Conservation (phyloP, 2,329 filamentous ascomycete genomes). For the Aureobasidium musti region DNA sequence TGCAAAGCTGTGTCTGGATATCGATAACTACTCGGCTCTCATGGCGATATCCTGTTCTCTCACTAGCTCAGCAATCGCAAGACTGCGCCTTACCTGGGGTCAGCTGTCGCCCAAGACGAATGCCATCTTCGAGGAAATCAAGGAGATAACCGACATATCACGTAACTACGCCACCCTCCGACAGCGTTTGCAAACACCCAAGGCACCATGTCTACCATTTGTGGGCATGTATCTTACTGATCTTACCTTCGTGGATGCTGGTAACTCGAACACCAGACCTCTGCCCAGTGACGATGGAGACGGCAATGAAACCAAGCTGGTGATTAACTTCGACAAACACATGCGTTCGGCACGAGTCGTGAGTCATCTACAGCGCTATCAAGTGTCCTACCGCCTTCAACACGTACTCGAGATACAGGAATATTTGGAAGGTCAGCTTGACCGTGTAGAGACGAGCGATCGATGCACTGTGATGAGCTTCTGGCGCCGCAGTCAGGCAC, state of each 20-base stretch:
- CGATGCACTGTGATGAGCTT: conserved; percentile 65
- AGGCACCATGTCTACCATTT: conserved; percentile 91
- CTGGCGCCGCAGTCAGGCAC: conserved; percentile 79
- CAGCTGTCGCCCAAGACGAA: conserved; percentile 80
- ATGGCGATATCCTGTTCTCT: conserved; percentile 97
- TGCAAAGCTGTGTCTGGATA: conserved; percentile 77
- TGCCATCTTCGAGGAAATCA: conserved; percentile 73
- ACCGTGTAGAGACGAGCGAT: conserved; percentile 67
- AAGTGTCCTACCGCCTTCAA: conserved; percentile 83
- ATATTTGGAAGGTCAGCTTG: conserved; percentile 83
- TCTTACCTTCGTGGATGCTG: conserved; percentile 91
- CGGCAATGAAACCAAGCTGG: conserved; percentile 67
- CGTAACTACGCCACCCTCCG: conserved; percentile 90
- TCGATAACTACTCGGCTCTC: conserved; percentile 93
- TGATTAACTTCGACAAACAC: conserved; percentile 99
- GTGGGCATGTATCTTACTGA: conserved; percentile 96
- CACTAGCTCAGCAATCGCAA: conserved; percentile 86
- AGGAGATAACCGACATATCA: conserved; percentile 82
- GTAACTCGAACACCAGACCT: conserved; percentile 82
- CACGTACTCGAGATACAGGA: conserved; percentile 87
- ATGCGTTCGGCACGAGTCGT: conserved; percentile 93
- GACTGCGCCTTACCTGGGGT: conserved; percentile 91
- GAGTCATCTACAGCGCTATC: conserved; percentile 91
- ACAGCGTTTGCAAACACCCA: conserved; percentile 72
- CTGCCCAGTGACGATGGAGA: conserved; percentile 60